Conservation (phyloP, 1,284 basidiomycete genomes). For the Filobasidium uniguttulatum region DNA sequence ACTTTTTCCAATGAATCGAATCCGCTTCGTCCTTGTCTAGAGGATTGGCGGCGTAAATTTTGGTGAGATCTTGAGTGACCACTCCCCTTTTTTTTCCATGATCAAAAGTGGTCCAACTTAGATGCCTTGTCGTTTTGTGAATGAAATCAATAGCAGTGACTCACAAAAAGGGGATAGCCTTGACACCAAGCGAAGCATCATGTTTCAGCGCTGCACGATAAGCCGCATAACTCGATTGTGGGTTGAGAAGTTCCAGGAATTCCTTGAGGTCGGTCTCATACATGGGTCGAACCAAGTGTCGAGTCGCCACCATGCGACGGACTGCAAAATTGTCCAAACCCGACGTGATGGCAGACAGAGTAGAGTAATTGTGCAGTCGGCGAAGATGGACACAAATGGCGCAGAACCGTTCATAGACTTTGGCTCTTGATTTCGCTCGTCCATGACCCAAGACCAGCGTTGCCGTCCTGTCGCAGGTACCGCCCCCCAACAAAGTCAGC, state of each 20-base stretch:
- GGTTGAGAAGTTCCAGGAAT: slow-evolving; percentile 31
- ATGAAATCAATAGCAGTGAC: too few species aligned
- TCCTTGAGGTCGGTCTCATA: slow-evolving; percentile 26
- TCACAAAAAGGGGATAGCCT: slow-evolving; percentile 34
- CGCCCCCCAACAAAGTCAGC: too few species aligned
- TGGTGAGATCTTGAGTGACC: slow-evolving; percentile 15
- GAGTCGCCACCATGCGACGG: slow-evolving; percentile 28
- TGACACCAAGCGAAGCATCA: slow-evolving; percentile 26
- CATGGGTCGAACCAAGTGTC: slow-evolving; percentile 20
- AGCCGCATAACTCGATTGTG: slow-evolving; percentile 27
- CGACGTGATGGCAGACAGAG: slow-evolving; percentile 31
- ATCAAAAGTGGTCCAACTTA: background rate
- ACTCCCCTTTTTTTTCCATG: slow-evolving; percentile 5
- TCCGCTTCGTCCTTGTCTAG: slow-evolving; percentile 8
- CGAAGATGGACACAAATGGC: slow-evolving; percentile 31
- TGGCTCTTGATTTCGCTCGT: slow-evolving; percentile 32
- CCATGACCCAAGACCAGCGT: slow-evolving; percentile 33
- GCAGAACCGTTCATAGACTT: slow-evolving; percentile 33
- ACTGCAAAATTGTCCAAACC: slow-evolving; percentile 33
- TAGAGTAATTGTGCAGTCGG: slow-evolving; percentile 36
- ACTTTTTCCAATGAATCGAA: slow-evolving; percentile 14
- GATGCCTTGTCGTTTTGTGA: too few species aligned
- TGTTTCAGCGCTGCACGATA: slow-evolving; percentile 28
- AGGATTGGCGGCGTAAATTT: slow-evolving; percentile 10
- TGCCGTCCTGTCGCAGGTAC: slow-evolving; percentile 26